phyloP scores from a whole-genome alignment of 805 yeast species.

The Teunomyces gatunensis region DNA sequence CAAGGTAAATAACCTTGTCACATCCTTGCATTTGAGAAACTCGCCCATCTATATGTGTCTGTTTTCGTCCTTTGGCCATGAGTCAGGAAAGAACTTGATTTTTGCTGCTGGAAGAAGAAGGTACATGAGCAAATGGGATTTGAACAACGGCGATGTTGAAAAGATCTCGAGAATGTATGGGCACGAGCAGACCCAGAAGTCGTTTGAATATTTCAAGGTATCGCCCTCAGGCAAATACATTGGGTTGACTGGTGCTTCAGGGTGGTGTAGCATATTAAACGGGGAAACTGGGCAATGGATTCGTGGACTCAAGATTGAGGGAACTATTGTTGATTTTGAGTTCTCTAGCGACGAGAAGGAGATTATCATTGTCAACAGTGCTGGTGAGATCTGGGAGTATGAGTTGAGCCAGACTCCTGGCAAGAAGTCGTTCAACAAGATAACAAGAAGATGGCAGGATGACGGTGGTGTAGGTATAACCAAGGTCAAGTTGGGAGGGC shows the following conservation, averaged over 20 bases:
- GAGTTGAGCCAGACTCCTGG: constrained; percentile 15
- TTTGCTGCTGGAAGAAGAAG: constrained; percentile 90
- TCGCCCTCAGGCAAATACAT: constrained; percentile 71
- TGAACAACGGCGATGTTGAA: constrained; percentile 66
- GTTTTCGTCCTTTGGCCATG: constrained; percentile 44
- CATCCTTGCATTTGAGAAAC: constrained; percentile 74
- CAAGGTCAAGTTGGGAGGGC: constrained; percentile 67
- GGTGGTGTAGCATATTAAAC: constrained; percentile 84
- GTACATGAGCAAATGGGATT: constrained; percentile 90
- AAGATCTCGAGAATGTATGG: constrained; percentile 90
- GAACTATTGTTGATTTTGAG: constrained; percentile 76
- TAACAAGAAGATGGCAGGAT: constrained; percentile 76
- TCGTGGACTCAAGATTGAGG: constrained; percentile 85
- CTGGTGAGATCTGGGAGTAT: constrained; percentile 92
- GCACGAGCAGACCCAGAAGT: constrained; percentile 77
- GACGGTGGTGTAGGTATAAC: constrained; percentile 85
- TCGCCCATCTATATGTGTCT: constrained; percentile 77
- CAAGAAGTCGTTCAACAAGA: constrained; percentile 32
- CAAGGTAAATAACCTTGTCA: constrained; percentile 71
- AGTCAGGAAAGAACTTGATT: constrained; percentile 41
- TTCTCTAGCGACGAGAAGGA: constrained; percentile 51
- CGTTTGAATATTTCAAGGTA: constrained; percentile 81
- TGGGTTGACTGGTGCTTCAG: constrained; percentile 79
- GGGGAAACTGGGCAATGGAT: constrained; percentile 84
- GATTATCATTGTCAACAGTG: constrained; percentile 59